Base-by-base conservation (phyloP, 495 filamentous ascomycete species). In the Penicillium daleae region DNA sequence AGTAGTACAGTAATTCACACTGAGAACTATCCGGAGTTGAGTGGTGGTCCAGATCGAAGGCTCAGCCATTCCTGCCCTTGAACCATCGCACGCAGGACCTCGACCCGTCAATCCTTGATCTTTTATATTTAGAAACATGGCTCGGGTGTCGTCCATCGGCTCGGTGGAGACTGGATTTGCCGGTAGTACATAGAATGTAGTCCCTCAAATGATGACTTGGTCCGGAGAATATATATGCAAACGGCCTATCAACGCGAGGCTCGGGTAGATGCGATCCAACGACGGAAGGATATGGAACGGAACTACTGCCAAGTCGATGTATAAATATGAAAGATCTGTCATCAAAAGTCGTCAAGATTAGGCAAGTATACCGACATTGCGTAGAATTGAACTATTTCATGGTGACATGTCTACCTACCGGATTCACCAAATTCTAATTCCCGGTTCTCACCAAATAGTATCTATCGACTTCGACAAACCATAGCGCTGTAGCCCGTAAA, bases 41-140 rank as follows among this genome's bases (percentile, higher is more conserved):
- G n/a, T 15, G 35, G 22, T 26, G 53, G 53, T 24, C 32, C 53
- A 39, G 32, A 37, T 40, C 53, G 35, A 19, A 35, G 51, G 27
- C 32, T 40, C 17, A 27, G 32, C 56, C 56, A 48, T 33, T 50
- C 56, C 19, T 15, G 48, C 31, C 31, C 17, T 17, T 31, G 22
- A 46, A 39, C 44, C 57, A 37, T 39, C 32, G n/a, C 57, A 59
- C 44, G 57, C 57, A 8, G 44, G 22, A 3, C 50, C 27, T 44
- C 31, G 56, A 50, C 19, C 56, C 57, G 27, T 59, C 44, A 22
- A 46, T 31, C 44, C 24, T 46, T 46, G 42, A 59, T 59, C 46
- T 44, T 44, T 51, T 59, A 59, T 50, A 31, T 51, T 50, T 59
- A 59, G 57, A 59, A 59, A 49, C 57, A 35, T 51, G 37, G 40